These are phyloP conservation scores for Ascomycota sp. DNA, from an alignment of 2,329 filamentous ascomycete genomes.

Conservation along the genomic window DNA sequence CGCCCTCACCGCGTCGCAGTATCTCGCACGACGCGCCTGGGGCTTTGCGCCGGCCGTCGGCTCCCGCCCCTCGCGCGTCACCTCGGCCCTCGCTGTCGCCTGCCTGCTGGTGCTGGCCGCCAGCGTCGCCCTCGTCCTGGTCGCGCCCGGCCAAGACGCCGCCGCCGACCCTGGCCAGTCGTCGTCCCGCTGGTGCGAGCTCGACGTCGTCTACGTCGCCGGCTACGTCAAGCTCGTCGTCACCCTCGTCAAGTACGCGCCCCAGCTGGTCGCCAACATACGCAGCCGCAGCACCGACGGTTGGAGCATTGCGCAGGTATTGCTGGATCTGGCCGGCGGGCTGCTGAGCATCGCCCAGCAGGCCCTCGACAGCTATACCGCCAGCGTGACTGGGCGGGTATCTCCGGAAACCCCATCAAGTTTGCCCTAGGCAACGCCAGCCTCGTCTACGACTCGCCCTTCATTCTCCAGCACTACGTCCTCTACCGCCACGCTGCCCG, in stretches of 20 bases:
- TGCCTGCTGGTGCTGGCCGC: conserved; percentile 39
- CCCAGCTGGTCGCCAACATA: conserved; percentile 68
- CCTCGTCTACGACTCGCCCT: conserved; percentile 69
- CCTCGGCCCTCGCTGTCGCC: conserved; percentile 50
- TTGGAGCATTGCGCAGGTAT: conserved; percentile 70
- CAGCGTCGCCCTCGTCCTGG: conserved; percentile 25
- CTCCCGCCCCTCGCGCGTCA: conserved; percentile 36
- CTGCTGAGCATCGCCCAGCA: conserved; percentile 66
- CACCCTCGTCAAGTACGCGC: conserved; percentile 82
- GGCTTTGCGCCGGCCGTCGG: conserved; percentile 42
- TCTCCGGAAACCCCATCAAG: conserved; percentile 85
- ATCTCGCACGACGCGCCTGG: conserved; percentile 53
- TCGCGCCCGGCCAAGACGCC: conserved; percentile 6
- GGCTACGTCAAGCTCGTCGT: conserved; percentile 80
- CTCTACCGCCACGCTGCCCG: conserved; percentile 32
- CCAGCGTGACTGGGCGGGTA: conserved; percentile 71
- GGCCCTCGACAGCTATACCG: conserved; percentile 66
- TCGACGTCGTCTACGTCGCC: conserved; percentile 46
- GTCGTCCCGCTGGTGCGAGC: conserved; percentile 33
- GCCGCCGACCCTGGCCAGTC: conserved; percentile 11
- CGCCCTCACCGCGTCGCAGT: conserved; percentile 54
- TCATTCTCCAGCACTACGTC: conserved; percentile 75
- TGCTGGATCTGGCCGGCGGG: conserved; percentile 68
- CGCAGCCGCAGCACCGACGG: conserved; percentile 67
- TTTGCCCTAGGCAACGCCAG: conserved; percentile 69